A percentile compares a stretch with the other conserved stretches of the same genome.
phyloP scores from a whole-genome alignment of 352 stramenopile genomes.

The Phytopythium vexans region DNA sequence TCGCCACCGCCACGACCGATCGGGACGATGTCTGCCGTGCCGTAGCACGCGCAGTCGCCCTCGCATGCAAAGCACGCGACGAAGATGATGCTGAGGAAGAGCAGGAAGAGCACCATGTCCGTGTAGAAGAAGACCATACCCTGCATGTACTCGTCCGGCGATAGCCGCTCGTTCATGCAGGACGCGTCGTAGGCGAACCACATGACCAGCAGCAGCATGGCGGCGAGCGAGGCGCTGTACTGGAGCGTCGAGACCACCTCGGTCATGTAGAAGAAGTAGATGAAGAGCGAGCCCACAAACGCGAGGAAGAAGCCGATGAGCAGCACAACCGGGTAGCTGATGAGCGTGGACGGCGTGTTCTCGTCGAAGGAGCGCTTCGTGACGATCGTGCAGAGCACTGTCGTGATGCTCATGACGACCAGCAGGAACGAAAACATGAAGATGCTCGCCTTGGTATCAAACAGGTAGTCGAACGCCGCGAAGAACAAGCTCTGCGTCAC shows the following conservation, averaged over 20 bases:
- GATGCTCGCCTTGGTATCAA: conserved; percentile 55
- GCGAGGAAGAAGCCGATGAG: conserved; percentile 50
- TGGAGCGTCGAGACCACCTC: conserved; percentile 46
- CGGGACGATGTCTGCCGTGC: conserved; percentile 60
- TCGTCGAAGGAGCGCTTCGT: conserved; percentile 35
- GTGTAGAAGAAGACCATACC: conserved; percentile 85
- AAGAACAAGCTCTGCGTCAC: conserved; percentile 65
- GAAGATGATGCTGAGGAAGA: conserved; percentile 79
- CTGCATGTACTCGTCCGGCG: conserved; percentile 81
- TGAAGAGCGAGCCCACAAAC: conserved; percentile 50
- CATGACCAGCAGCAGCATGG: conserved; percentile 68
- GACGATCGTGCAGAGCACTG: conserved; percentile 44
- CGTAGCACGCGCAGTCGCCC: conserved; percentile 70
- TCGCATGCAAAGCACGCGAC: conserved; percentile 75
- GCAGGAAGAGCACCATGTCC: conserved; percentile 75
- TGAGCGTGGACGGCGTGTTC: conserved; percentile 29
- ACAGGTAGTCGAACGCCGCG: conserved; percentile 44
- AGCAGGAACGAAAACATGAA: conserved; percentile 68
- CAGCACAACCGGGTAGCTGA: conserved; percentile 57
- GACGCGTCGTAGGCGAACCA: conserved; percentile 79
- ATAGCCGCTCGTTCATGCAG: conserved; percentile 75
- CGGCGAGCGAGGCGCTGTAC: conserved; percentile 48
- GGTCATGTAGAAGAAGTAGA: conserved; percentile 62
- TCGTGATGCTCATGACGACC: conserved; percentile 59
- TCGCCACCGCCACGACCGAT: conserved; percentile 24